A percentile compares a stretch with the other conserved stretches of the same genome.
Evolutionary conservation across 257 asterid genomes (phyloP).

Genomic region (Misopates orontium): DNA sequence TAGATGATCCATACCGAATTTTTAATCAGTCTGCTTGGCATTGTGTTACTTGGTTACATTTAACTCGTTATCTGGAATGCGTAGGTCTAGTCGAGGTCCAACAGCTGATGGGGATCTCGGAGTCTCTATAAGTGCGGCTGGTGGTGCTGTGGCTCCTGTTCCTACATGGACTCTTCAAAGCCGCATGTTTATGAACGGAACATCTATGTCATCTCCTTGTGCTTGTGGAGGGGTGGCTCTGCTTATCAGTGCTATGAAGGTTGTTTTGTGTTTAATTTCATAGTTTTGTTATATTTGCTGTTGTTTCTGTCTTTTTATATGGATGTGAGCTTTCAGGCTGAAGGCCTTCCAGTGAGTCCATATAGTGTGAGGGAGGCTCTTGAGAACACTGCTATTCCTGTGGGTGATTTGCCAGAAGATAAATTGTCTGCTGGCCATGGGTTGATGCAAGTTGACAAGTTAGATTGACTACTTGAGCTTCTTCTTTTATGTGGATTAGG

Average conservation of each 20-base stretch:
- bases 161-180: constrained; percentile 99
- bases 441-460: constrained; percentile 98
- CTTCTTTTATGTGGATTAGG: constrained; percentile 29
- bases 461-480: constrained; percentile 36
- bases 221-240: constrained; percentile 98
- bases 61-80: constrained; percentile 38
- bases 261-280: constrained; percentile 29
- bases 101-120: constrained; percentile 97
- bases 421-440: constrained; percentile 93
- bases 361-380: constrained; percentile 86
- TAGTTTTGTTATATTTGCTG: constrained; percentile 4
- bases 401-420: constrained; percentile 82
- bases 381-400: constrained; percentile 83
- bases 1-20: constrained; percentile 14
- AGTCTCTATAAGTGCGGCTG: constrained; percentile 93
- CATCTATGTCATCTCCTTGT: constrained; percentile 98
- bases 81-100: constrained; percentile 99
- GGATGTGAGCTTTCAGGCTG: constrained; percentile 61
- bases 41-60: constrained; percentile 21
- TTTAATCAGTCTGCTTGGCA: constrained; percentile 14
- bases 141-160: constrained; percentile 99
- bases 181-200: constrained; percentile 99
- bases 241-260: constrained; percentile 98
- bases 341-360: constrained; percentile 86
- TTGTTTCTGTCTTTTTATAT: constrained; percentile 30